Percentiles rank a stretch among this genome's conserved stretches.
Evolutionary conservation across 1,284 basidiomycete genomes (phyloP).

Genomic region (Mixia osmundae): DNA sequence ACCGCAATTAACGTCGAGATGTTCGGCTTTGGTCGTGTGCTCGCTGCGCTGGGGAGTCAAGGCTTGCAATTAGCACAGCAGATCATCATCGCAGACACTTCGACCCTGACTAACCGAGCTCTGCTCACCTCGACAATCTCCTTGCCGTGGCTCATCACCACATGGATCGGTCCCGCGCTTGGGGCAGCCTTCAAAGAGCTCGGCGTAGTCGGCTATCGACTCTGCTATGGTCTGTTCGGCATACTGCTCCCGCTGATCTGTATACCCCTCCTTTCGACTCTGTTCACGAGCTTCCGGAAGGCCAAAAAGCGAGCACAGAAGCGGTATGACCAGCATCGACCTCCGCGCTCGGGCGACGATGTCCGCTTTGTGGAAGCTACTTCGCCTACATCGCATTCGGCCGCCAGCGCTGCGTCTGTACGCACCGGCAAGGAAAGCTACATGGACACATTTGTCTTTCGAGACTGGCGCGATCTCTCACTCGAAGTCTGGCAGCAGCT

Average conservation of each 20-base stretch:
- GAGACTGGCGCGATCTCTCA: too few species aligned
- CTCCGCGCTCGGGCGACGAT: background rate
- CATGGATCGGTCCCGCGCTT: constrained; percentile 18
- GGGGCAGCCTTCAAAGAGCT: constrained; percentile 14
- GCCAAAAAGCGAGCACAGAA: background rate
- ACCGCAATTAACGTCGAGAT: constrained; percentile 12
- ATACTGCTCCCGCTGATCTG: constrained; percentile 16
- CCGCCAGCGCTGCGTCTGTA: too few species aligned
- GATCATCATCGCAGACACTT: constrained; percentile 19
- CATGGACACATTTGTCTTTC: too few species aligned
- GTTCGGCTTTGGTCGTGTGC: constrained; percentile 13
- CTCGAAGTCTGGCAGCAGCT: constrained; percentile 1
- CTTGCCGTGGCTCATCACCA: constrained; percentile 18
- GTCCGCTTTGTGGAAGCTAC: too few species aligned
- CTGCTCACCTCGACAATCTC: constrained; percentile 18
- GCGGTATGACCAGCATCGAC: background rate
- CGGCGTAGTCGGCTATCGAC: constrained; percentile 17
- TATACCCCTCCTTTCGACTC: constrained; percentile 3
- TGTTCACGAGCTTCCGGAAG: constrained; percentile 3
- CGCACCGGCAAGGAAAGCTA: too few species aligned
- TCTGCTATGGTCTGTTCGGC: constrained; percentile 16
- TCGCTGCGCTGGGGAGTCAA: constrained; percentile 17
- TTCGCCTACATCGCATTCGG: too few species aligned
- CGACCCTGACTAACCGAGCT: constrained; percentile 17
- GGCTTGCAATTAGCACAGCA: constrained; percentile 19